Conservation (phyloP, 768 basidiomycete species). For the Russula dissimulans region DNA sequence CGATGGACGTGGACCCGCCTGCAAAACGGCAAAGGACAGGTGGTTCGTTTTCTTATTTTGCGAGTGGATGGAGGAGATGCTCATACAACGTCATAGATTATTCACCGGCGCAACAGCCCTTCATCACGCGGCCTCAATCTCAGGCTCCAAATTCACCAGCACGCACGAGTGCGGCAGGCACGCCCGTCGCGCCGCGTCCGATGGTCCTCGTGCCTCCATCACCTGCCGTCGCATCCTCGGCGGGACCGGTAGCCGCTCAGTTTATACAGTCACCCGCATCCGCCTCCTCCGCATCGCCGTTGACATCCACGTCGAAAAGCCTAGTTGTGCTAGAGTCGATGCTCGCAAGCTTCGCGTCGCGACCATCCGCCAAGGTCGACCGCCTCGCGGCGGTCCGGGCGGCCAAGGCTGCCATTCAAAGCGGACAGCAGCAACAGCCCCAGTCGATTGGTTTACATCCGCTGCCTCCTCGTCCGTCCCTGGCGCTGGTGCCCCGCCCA, state of each 20-base stretch:
- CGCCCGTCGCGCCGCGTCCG: background rate
- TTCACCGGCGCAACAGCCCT: background rate
- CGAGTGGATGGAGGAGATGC: background rate
- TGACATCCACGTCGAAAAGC: background rate
- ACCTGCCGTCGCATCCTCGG: background rate
- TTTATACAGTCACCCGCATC: background rate
- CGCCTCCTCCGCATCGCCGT: background rate
- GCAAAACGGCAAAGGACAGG: constrained; percentile 5
- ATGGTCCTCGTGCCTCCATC: background rate
- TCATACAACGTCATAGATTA: background rate
- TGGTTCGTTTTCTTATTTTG: background rate
- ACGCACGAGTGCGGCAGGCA: background rate
- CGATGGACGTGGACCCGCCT: constrained; percentile 8
- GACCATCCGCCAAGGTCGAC: background rate
- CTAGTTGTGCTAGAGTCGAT: background rate
- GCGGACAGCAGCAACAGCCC: background rate
- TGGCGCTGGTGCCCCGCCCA: background rate
- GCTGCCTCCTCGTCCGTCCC: background rate
- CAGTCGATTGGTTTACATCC: background rate
- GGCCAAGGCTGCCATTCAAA: constrained; percentile 3
- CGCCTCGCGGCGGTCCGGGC: constrained; percentile 1
- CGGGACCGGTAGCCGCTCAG: background rate
- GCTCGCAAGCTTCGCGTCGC: background rate
- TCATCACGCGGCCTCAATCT: background rate
- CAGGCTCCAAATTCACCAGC: background rate